Evolutionary conservation across 192 early-diverging fungal species (phyloP).

Genomic region (Podila epicladia): DNA sequence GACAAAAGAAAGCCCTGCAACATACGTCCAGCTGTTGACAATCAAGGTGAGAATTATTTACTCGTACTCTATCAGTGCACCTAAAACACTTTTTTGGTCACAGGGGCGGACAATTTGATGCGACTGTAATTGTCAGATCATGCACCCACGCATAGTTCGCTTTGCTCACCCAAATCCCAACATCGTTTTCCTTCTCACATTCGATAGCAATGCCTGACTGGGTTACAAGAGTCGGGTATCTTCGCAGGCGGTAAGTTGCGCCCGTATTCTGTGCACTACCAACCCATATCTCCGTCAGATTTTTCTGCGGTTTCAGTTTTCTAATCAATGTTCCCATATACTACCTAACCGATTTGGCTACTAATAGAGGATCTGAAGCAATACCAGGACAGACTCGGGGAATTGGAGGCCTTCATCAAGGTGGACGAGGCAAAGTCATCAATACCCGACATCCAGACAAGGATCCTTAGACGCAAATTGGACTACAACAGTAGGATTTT

Average conservation of each 20-base stretch:
- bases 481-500: slow-evolving; percentile 29
- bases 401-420: slow-evolving; percentile 68
- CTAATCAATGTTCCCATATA: neutral
- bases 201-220: slow-evolving; percentile 43
- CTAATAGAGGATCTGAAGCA: slow-evolving; percentile 65
- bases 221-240: slow-evolving; percentile 38
- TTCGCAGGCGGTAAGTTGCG: slow-evolving; percentile 34
- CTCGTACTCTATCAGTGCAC: no score
- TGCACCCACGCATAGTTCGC: neutral
- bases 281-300: neutral
- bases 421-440: slow-evolving; percentile 50
- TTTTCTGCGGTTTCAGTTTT: slow-evolving; percentile 11
- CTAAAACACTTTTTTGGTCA: no score
- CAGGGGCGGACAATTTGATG: neutral
- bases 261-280: no score
- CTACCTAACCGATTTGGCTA: no score
- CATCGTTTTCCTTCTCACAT: neutral
- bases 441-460: slow-evolving; percentile 54
- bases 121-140: neutral
- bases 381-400: slow-evolving; percentile 64
- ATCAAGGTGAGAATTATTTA: slow-evolving; percentile 64
- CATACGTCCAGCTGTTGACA: slow-evolving; percentile 79
- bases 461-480: slow-evolving; percentile 56
- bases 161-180: neutral
- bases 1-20: slow-evolving; percentile 79